These are phyloP conservation scores for Candida pseudoglaebosa DNA, from an alignment of 805 yeast species.

Conservation along the genomic window DNA sequence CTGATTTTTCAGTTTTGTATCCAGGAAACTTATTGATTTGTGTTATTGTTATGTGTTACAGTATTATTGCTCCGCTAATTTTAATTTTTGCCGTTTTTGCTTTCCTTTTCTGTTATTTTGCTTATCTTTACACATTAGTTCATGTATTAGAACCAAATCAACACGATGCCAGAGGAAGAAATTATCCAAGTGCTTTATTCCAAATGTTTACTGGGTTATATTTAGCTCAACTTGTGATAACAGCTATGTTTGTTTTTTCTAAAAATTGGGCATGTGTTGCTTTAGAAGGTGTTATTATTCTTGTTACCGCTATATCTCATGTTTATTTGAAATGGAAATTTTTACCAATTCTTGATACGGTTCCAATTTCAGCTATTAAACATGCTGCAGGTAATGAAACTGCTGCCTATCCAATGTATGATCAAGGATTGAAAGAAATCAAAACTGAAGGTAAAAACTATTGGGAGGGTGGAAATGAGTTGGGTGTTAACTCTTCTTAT, in stretches of 20 bases:
- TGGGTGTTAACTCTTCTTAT: slow-evolving; percentile 24
- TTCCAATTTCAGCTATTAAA: slow-evolving; percentile 63
- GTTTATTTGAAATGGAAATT: slow-evolving; percentile 55
- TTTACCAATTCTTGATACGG: slow-evolving; percentile 60
- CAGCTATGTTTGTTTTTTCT: slow-evolving; percentile 70
- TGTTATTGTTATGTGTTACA: slow-evolving; percentile 68
- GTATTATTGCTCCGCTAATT: slow-evolving; percentile 74
- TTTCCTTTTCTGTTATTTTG: slow-evolving; percentile 53
- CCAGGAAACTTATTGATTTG: slow-evolving; percentile 75
- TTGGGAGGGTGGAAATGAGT: slow-evolving; percentile 43
- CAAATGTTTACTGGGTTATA: slow-evolving; percentile 71
- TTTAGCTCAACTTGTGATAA: slow-evolving; percentile 63
- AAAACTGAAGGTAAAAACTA: slow-evolving; percentile 47
- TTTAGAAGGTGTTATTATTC: slow-evolving; percentile 58
- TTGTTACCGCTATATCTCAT: slow-evolving; percentile 57
- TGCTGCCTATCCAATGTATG: slow-evolving; percentile 54
- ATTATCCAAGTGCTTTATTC: slow-evolving; percentile 68
- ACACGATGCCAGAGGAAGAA: slow-evolving; percentile 67
- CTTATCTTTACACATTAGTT: slow-evolving; percentile 57
- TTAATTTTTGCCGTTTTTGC: slow-evolving; percentile 64
- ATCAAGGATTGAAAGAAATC: slow-evolving; percentile 62
- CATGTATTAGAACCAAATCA: slow-evolving; percentile 57
- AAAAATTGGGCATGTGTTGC: slow-evolving; percentile 79
- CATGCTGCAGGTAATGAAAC: slow-evolving; percentile 42
- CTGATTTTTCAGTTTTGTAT: slow-evolving; percentile 79